These are phyloP conservation scores for Drechslerella dactyloides DNA, from an alignment of 2,329 filamentous ascomycete species.

Conservation along the genomic window DNA sequence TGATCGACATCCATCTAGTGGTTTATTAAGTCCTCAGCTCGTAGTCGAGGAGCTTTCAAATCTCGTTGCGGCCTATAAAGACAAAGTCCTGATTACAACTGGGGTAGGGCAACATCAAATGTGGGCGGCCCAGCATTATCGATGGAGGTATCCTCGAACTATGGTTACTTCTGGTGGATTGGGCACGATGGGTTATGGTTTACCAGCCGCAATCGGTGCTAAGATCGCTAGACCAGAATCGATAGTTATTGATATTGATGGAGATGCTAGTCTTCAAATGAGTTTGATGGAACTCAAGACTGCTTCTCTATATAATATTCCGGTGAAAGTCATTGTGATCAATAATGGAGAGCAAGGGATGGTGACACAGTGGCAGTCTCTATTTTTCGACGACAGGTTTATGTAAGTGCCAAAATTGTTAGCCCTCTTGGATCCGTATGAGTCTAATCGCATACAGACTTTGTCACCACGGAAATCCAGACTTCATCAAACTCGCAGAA, in stretches of 20 bases:
- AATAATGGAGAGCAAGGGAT: constrained; percentile 99
- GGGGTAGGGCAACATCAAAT: constrained; percentile 98
- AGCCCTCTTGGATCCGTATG: not conserved
- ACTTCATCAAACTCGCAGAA: constrained; percentile 91
- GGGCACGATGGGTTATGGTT: constrained; percentile 95
- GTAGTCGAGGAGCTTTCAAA: constrained; percentile 89
- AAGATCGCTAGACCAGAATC: constrained; percentile 84
- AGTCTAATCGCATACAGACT: constrained; percentile 74
- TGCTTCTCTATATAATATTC: constrained; percentile 93
- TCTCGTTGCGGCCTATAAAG: constrained; percentile 78
- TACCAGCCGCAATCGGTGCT: constrained; percentile 92
- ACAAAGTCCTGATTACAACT: constrained; percentile 85
- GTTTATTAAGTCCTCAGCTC: constrained; percentile 91
- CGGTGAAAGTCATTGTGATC: constrained; percentile 88
- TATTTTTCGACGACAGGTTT: constrained; percentile 95
- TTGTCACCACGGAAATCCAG: constrained; percentile 91
- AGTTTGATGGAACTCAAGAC: constrained; percentile 94
- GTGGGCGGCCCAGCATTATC: constrained; percentile 97
- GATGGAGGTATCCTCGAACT: constrained; percentile 86
- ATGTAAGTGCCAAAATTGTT: constrained; percentile 57
- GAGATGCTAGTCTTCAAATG: constrained; percentile 99
- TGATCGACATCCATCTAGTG: constrained; percentile 75
- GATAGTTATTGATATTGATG: constrained; percentile 93
- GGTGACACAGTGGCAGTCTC: constrained; percentile 98
- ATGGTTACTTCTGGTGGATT: constrained; percentile 97